A percentile compares a stretch with the other conserved stretches of the same genome.
Evolutionary conservation across 805 yeast species (phyloP).

Genomic region (Candida cerambycidarum): DNA sequence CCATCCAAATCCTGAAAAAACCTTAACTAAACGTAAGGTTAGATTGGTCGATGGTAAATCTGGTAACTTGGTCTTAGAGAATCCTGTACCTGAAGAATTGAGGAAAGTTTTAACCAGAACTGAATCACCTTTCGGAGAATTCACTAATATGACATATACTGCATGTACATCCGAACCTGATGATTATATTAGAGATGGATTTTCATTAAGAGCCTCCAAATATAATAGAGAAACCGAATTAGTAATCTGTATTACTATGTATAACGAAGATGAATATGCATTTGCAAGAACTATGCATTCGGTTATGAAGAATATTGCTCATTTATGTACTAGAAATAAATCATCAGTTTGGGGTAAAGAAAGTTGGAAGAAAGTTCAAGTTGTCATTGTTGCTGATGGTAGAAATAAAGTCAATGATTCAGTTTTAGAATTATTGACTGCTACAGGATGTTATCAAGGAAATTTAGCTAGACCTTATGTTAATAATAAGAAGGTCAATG

Average conservation of each 20-base stretch:
- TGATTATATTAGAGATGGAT: constrained; percentile 75
- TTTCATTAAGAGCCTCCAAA: constrained; percentile 81
- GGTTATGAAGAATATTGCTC: constrained; percentile 88
- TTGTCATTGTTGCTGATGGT: constrained; percentile 90
- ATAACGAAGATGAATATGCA: constrained; percentile 88
- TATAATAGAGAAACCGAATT: constrained; percentile 89
- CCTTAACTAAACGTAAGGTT: constrained; percentile 70
- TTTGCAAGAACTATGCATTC: constrained; percentile 94
- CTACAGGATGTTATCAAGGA: constrained; percentile 95
- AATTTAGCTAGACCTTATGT: constrained; percentile 95
- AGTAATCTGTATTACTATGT: constrained; percentile 93
- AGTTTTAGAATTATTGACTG: constrained; percentile 83
- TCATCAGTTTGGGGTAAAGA: constrained; percentile 94
- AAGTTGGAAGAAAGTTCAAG: constrained; percentile 96
- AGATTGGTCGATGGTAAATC: constrained; percentile 57
- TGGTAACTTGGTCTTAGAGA: constrained; percentile 86
- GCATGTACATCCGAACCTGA: constrained; percentile 96
- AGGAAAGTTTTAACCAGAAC: constrained; percentile 81
- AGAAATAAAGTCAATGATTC: constrained; percentile 84
- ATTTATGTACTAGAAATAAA: constrained; percentile 74
- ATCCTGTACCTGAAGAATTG: constrained; percentile 90
- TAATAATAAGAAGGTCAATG: constrained; percentile 86
- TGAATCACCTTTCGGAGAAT: constrained; percentile 79
- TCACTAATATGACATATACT: constrained; percentile 93
- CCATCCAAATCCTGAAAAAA: constrained; percentile 65